Base-by-base conservation (phyloP, 768 basidiomycete species). In the Tremella yokohamensis region DNA sequence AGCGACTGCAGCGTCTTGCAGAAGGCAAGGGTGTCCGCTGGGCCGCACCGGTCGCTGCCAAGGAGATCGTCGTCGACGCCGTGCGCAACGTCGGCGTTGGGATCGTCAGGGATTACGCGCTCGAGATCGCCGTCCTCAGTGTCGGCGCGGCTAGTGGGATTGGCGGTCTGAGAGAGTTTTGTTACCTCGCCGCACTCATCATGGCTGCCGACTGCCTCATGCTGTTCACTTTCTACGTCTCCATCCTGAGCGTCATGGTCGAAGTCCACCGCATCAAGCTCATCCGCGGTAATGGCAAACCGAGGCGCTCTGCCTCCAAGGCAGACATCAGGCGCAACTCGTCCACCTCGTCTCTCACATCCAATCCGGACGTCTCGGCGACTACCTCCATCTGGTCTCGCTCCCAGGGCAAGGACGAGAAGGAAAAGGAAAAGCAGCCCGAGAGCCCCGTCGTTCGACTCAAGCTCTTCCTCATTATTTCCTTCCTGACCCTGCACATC, bases 221-320 rank as follows among this genome's bases (percentile, higher is more conserved):
- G 76, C 83, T 96, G 61, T 87, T 87, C 77, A 90, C 90, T 0
- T 94, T 96, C 78, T 87, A 94, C 72, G 83, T 89, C 0, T 86
- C 89, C 1, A 84, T 97, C 53, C 79, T 99, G 53, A 86, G 85
- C n/a, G 82, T 99, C 74, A 96, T 98, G 88, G 87, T 98, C 60
- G 94, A 99, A 82, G 76, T 80, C 39, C 79, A 79, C 61, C 79
- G 81, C 38, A 81, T 81, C 74, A 79, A 79, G 68, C 69, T 79
- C 52, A 78, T 80, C 60, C 74, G 80, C 40, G 75, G 76, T 37
- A 72, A 78, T 40, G n/a, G 26, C 51, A 52, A 38, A 18, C 51
- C 69, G 64, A 25, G 70, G 70, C 39, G 64, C 49, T 49, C 68
- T 72, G 44, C 26, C 9, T 25, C 24, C 19, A 40, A 37, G 18